Conservation (phyloP, 2,329 filamentous ascomycete genomes). For the Rhexocercosporidium sp. region DNA sequence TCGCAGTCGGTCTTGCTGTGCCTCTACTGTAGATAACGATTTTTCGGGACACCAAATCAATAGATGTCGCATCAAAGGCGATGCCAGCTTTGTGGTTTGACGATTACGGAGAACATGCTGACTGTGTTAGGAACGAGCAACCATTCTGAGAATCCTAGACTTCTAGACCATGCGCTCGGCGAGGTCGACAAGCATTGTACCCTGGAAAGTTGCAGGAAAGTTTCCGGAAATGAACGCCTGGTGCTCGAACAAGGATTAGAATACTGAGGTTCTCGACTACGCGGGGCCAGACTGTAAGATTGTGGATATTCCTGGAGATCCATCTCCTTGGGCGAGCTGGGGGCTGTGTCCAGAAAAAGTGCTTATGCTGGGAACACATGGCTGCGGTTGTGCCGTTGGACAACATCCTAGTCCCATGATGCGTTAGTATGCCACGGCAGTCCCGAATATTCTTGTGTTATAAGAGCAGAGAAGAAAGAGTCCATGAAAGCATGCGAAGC, state of each 20-base stretch:
- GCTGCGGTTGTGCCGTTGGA: neutral
- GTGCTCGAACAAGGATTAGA: neutral
- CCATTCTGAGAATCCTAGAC: neutral
- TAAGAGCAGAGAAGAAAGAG: neutral
- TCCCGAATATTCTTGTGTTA: neutral
- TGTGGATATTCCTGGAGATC: slow-evolving; percentile 1
- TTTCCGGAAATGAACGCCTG: slow-evolving; percentile 5
- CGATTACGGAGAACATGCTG: neutral
- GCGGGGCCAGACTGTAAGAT: neutral
- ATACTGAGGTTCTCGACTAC: neutral
- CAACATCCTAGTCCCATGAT: no score
- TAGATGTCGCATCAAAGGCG: neutral
- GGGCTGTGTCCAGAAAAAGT: neutral
- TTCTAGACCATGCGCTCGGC: neutral
- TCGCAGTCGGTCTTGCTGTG: neutral
- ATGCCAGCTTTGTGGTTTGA: neutral
- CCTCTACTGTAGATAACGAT: neutral
- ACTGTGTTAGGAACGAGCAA: neutral
- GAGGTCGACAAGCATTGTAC: slow-evolving; percentile 1
- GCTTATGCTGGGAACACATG: neutral
- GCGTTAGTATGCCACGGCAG: neutral
- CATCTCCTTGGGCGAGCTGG: neutral
- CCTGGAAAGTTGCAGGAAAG: neutral
- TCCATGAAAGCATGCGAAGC: no score
- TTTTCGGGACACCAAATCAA: neutral